Percentiles rank a stretch among this genome's conserved stretches.
Conservation (phyloP, 148 eudicot genomes). For the Diospyros lotus region DNA sequence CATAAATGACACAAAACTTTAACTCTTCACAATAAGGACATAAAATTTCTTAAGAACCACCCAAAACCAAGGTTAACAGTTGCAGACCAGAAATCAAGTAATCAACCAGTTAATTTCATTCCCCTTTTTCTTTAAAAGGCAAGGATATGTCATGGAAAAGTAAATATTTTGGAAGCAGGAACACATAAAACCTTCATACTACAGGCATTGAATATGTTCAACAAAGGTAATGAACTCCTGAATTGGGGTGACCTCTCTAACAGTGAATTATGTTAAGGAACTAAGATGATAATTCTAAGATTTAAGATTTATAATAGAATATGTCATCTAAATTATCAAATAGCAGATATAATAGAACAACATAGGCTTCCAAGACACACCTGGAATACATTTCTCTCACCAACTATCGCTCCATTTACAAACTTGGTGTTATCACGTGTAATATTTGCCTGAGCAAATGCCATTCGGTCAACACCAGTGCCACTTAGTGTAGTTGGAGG, state of each 20-base stretch:
- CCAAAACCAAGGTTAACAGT: neutral
- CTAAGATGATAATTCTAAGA: neutral
- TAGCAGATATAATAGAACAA: neutral
- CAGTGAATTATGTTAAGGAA: neutral
- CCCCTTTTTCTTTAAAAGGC: neutral
- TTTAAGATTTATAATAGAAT: neutral
- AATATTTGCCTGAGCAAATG: slow-evolving; percentile 86
- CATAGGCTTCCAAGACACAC: slow-evolving; percentile 26
- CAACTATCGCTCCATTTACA: slow-evolving; percentile 93
- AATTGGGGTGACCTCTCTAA: neutral
- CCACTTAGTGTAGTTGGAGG: slow-evolving; percentile 98
- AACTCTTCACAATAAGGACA: neutral
- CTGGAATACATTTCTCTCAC: slow-evolving; percentile 96
- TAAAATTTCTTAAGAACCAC: neutral
- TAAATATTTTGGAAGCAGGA: neutral
- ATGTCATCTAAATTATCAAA: neutral
- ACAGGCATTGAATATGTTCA: neutral
- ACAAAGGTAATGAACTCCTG: neutral
- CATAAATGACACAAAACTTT: neutral
- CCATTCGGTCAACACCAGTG: slow-evolving; percentile 89
- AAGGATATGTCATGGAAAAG: slow-evolving; percentile 5
- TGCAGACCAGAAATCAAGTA: neutral
- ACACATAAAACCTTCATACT: neutral
- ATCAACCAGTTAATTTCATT: slow-evolving; percentile 5
- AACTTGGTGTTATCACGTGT: slow-evolving; percentile 93